These are phyloP conservation scores for Coprinopsis strossmayeri DNA, from an alignment of 768 basidiomycete genomes.

Conservation along the genomic window DNA sequence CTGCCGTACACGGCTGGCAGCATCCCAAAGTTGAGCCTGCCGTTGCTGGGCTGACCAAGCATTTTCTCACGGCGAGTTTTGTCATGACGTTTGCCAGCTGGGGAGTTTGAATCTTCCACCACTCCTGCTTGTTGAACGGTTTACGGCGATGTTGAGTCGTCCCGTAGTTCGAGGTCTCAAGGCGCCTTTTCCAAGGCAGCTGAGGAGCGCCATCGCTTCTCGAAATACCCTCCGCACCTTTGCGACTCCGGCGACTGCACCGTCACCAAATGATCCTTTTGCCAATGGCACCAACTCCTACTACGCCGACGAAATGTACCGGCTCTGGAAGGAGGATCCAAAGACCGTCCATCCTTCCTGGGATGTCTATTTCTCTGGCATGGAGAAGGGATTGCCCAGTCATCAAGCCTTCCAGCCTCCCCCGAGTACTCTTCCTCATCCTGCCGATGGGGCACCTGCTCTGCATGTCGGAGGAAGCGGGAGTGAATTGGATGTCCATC, in stretches of 20 bases:
- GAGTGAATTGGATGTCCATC: constrained; percentile 80
- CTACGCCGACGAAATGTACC: constrained; percentile 97
- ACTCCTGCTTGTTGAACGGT: no score
- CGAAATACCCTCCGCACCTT: background rate
- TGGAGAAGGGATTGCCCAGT: constrained; percentile 81
- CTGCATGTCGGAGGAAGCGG: constrained; percentile 60
- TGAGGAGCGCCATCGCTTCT: background rate
- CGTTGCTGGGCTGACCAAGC: no score
- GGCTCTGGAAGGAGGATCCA: constrained; percentile 85
- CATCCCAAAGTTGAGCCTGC: no score
- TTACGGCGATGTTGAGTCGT: constrained; percentile 1
- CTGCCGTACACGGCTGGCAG: no score
- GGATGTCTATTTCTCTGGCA: constrained; percentile 89
- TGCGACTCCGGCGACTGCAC: background rate
- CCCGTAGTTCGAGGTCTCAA: background rate
- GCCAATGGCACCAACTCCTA: constrained; percentile 94
- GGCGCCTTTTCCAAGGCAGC: background rate
- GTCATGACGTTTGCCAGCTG: no score
- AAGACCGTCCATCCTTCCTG: constrained; percentile 90
- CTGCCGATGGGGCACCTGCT: constrained; percentile 76
- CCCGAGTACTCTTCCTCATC: constrained; percentile 56
- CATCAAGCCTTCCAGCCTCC: constrained; percentile 81
- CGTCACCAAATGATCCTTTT: constrained; percentile 78
- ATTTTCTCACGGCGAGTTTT: no score
- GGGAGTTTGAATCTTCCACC: no score